Evolutionary conservation across 176 grass and related monocot species (phyloP).

Genomic region (Rhynchospora pubera): DNA sequence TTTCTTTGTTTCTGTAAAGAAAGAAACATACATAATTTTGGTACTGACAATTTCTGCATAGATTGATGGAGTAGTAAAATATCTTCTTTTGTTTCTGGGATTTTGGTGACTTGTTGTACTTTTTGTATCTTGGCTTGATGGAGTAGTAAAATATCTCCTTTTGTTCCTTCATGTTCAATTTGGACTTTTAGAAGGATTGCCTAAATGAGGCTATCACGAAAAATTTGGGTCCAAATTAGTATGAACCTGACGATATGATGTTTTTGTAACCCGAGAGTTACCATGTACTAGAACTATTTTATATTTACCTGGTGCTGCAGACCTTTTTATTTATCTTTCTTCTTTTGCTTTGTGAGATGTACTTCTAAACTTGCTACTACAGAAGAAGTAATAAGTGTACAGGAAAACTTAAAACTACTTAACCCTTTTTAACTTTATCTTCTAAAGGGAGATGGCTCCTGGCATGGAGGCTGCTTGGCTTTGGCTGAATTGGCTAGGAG

Average conservation of each 20-base stretch:
- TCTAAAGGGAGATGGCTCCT: constrained; percentile 85
- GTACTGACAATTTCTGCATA: not conserved
- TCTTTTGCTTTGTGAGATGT: not conserved
- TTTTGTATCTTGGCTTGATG: not conserved
- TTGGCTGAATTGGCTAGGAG: constrained; percentile 90
- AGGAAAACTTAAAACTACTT: not conserved
- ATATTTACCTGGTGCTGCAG: not conserved
- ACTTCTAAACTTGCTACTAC: constrained; percentile 12
- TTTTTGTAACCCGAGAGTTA: not conserved
- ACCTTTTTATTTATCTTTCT: not conserved
- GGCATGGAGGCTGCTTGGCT: constrained; percentile 96
- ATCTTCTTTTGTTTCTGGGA: too few species aligned
- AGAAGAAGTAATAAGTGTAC: not conserved
- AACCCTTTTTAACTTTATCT: constrained; percentile 16
- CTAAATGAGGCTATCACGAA: not conserved
- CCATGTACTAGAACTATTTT: not conserved
- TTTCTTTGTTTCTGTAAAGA: not conserved
- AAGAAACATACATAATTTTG: not conserved
- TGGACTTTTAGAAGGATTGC: not conserved
- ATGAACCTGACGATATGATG: not conserved
- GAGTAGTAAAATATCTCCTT: not conserved
- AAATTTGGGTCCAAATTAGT: not conserved
- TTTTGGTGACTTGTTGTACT: not conserved
- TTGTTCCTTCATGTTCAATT: not conserved
- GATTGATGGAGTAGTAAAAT: too few species aligned